Evolutionary conservation across 1,284 basidiomycete genomes (phyloP).

Genomic region (Neonothopanus nambi): DNA sequence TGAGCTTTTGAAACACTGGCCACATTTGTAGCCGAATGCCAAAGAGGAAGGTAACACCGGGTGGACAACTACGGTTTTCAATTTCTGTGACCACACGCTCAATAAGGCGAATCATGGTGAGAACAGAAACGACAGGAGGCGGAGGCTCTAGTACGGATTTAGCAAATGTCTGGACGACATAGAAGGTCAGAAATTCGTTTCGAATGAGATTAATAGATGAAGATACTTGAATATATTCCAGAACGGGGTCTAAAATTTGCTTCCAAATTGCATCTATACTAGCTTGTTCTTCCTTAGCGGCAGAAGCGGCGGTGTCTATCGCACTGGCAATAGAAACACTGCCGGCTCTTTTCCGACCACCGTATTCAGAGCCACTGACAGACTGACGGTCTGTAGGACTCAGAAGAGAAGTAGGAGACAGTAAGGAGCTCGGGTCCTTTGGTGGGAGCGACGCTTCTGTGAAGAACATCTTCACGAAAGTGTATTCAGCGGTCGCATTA

Average conservation of each 20-base stretch:
- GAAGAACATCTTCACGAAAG: conserved; percentile 86
- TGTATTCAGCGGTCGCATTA: conserved; percentile 89
- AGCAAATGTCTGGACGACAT: conserved; percentile 61
- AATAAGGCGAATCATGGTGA: conserved; percentile 88
- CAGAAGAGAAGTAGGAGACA: conserved; percentile 39
- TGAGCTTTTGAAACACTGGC: conserved; percentile 87
- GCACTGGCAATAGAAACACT: conserved; percentile 29
- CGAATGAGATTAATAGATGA: not conserved
- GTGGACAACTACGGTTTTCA: conserved; percentile 73
- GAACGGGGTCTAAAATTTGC: conserved; percentile 85
- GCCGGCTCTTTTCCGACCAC: conserved; percentile 24
- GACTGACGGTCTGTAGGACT: conserved; percentile 41
- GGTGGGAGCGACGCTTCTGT: conserved; percentile 38
- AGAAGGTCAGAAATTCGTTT: not conserved
- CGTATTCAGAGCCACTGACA: conserved; percentile 44
- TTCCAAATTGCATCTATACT: conserved; percentile 77
- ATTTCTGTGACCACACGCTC: conserved; percentile 76
- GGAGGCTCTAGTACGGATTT: conserved; percentile 63
- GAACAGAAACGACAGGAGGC: conserved; percentile 72
- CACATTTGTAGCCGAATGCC: conserved; percentile 82
- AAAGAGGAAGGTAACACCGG: conserved; percentile 80
- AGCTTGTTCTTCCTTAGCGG: conserved; percentile 59
- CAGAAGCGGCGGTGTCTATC: conserved; percentile 31
- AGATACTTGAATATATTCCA: conserved; percentile 78
- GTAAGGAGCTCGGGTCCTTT: conserved; percentile 34